phyloP scores from a whole-genome alignment of 805 yeast genomes.

The Teunomyces cretensis region DNA sequence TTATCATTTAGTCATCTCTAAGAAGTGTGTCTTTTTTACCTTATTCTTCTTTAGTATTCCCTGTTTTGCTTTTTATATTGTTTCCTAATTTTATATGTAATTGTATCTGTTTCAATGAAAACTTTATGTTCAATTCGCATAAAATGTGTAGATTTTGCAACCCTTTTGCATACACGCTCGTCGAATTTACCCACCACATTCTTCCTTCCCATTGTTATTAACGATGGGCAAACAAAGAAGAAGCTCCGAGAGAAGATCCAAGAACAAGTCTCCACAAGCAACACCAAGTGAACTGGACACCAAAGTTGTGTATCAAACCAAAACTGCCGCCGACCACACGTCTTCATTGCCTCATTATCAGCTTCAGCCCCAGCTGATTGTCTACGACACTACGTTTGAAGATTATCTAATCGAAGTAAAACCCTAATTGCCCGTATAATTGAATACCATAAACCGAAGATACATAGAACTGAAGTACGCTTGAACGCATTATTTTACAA shows the following conservation, averaged over 20 bases:
- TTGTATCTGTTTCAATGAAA: conserved; percentile 1
- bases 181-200: background rate
- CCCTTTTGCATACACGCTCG: background rate
- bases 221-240: background rate
- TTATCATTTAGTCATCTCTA: conserved; percentile 7
- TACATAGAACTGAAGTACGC: background rate
- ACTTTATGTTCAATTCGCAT: background rate
- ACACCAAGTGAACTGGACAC: no score
- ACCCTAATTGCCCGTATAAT: background rate
- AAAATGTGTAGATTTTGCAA: background rate
- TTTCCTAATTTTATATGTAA: conserved; percentile 5
- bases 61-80: conserved; percentile 1
- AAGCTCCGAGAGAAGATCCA: background rate
- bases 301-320: no score
- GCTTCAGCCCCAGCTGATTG: background rate
- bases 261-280: background rate
- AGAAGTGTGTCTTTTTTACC: conserved; percentile 4
- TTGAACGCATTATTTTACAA: background rate
- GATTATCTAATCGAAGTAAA: background rate
- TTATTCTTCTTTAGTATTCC: background rate
- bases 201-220: no score
- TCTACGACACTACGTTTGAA: background rate
- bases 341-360: no score
- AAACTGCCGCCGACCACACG: no score
- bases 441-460: background rate